Conservation (phyloP, 768 basidiomycete genomes). For the Suillus plorans region DNA sequence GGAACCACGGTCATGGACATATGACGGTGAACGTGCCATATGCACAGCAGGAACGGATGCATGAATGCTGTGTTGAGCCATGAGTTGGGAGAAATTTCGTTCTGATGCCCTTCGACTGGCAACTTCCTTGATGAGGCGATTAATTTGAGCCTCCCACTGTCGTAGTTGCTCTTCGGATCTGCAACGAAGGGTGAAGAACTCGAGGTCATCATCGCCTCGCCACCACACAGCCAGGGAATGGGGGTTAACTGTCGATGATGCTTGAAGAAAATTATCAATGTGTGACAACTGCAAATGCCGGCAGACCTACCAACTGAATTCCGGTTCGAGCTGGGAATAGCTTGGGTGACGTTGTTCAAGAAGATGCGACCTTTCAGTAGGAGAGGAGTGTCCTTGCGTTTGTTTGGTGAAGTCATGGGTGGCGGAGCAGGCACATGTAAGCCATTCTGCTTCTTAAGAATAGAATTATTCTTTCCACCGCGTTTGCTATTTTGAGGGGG, state of each 20-base stretch:
- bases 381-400: slow-evolving; percentile 78
- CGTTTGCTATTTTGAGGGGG: slow-evolving; percentile 63
- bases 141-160: slow-evolving; percentile 91
- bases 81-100: slow-evolving; percentile 55
- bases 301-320: slow-evolving; percentile 56
- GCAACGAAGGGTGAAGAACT: slow-evolving; percentile 93
- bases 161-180: slow-evolving; percentile 88
- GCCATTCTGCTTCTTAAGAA: slow-evolving; percentile 78
- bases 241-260: slow-evolving; percentile 50
- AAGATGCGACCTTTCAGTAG: slow-evolving; percentile 96
- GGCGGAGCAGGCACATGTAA: slow-evolving; percentile 48
- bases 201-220: slow-evolving; percentile 91
- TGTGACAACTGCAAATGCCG: neutral
- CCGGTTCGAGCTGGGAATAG: slow-evolving; percentile 59
- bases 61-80: slow-evolving; percentile 38
- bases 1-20: slow-evolving; percentile 37
- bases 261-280: slow-evolving; percentile 27
- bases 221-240: slow-evolving; percentile 90
- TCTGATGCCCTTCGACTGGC: slow-evolving; percentile 70
- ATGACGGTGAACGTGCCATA: slow-evolving; percentile 34
- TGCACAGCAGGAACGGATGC: slow-evolving; percentile 37
- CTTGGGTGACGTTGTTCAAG: slow-evolving; percentile 91
- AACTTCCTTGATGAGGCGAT: slow-evolving; percentile 79
- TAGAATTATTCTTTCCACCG: slow-evolving; percentile 79
- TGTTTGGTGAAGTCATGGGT: slow-evolving; percentile 49